Evolutionary conservation across 2,329 filamentous ascomycete genomes (phyloP).

Genomic region (Phialophora expanda): DNA sequence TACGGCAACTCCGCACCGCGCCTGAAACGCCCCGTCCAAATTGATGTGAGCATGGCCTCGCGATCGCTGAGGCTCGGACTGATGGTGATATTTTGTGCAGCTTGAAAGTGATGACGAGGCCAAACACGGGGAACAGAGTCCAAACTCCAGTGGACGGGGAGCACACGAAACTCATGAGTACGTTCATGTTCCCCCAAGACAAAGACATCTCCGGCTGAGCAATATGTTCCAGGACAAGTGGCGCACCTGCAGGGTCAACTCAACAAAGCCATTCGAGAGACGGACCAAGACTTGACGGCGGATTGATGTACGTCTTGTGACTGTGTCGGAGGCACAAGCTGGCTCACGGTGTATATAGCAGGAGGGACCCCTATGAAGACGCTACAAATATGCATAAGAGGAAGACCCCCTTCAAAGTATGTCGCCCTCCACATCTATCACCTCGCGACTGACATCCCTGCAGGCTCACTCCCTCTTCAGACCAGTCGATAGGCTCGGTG

Average conservation of each 20-base stretch:
- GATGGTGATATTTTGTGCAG: constrained; percentile 14
- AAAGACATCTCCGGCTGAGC: constrained; percentile 13
- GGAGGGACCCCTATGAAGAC: constrained; percentile 21
- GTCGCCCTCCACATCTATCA: not conserved
- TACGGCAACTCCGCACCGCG: constrained; percentile 22
- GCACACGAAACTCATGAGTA: not conserved
- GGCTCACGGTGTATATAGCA: constrained; percentile 24
- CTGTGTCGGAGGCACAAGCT: not conserved
- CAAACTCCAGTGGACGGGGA: not conserved
- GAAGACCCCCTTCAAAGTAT: constrained; percentile 26
- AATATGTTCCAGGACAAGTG: constrained; percentile 6
- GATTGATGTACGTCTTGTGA: constrained; percentile 21
- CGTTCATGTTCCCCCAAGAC: not conserved
- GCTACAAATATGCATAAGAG: constrained; percentile 16
- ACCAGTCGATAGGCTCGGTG: constrained; percentile 20
- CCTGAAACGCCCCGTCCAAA: constrained; percentile 14
- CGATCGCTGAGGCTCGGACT: not conserved
- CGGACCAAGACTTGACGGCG: constrained; percentile 28
- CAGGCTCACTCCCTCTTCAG: constrained; percentile 13
- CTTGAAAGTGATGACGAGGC: constrained; percentile 32
- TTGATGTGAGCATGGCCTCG: not conserved
- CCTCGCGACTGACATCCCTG: constrained; percentile 4
- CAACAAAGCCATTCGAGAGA: constrained; percentile 21
- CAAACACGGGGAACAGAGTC: not conserved
- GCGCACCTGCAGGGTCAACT: not conserved